Evolutionary conservation across 2,329 filamentous ascomycete species (phyloP).

Genomic region (Sporothrix humicola): DNA sequence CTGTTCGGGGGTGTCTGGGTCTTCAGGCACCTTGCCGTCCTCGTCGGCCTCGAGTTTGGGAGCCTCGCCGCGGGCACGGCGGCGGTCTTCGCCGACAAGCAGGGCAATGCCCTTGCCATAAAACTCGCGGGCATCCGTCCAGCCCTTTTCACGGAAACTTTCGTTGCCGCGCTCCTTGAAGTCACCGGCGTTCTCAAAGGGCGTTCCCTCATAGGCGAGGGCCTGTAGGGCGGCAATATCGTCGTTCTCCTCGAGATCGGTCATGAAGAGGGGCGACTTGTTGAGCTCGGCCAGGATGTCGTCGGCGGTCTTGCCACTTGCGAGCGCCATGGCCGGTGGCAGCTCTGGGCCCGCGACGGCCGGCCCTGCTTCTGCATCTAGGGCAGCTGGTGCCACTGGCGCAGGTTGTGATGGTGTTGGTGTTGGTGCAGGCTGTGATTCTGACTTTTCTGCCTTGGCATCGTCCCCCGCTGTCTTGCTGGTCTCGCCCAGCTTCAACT

Average conservation of each 20-base stretch:
- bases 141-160: conserved; percentile 73
- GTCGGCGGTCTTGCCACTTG: conserved; percentile 56
- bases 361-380: background rate
- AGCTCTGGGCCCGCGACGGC: conserved; percentile 48
- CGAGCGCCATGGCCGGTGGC: conserved; percentile 52
- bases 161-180: conserved; percentile 96
- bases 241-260: conserved; percentile 82
- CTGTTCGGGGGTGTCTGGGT: conserved; percentile 63
- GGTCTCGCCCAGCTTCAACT: conserved; percentile 33
- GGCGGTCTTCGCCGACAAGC: conserved; percentile 67
- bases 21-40: conserved; percentile 36
- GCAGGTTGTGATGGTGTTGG: conserved; percentile 1
- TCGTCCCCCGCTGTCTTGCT: background rate
- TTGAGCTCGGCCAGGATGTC: conserved; percentile 64
- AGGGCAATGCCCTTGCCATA: conserved; percentile 86
- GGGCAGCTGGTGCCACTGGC: background rate
- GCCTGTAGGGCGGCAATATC: conserved; percentile 87
- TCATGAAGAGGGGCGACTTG: conserved; percentile 90
- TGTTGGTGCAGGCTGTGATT: background rate
- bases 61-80: conserved; percentile 51
- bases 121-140: conserved; percentile 85
- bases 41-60: conserved; percentile 31
- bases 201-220: conserved; percentile 89
- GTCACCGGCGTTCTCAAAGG: conserved; percentile 77
- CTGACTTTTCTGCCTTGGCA: background rate